phyloP scores from a whole-genome alignment of 2,329 filamentous ascomycete genomes.

The Stemphylium vesicarium region DNA sequence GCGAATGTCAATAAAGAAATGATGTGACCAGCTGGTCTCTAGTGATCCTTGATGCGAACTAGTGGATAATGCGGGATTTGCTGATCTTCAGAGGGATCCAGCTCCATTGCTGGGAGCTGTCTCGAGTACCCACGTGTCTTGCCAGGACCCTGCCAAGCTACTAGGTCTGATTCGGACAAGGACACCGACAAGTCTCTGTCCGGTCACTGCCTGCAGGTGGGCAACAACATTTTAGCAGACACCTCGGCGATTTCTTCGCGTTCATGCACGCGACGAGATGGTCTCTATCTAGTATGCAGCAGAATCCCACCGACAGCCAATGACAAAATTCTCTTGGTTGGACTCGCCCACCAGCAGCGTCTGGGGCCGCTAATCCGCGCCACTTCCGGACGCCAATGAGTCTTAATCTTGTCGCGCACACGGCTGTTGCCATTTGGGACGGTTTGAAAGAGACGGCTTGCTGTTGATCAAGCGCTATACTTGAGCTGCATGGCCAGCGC shows the following conservation, averaged over 20 bases:
- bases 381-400: conserved; percentile 3
- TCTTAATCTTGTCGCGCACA: conserved; percentile 3
- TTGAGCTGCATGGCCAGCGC: conserved; percentile 5
- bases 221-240: not conserved
- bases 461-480: conserved; percentile 4
- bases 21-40: not conserved
- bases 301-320: not conserved
- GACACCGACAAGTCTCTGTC: not conserved
- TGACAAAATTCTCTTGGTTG: not conserved
- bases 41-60: conserved; percentile 1
- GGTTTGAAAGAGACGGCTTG: not conserved
- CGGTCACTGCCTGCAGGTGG: not conserved
- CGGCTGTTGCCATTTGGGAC: not conserved
- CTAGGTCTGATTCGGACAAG: not conserved
- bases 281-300: not conserved
- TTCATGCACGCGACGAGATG: not conserved
- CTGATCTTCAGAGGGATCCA: conserved; percentile 3
- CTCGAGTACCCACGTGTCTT: not conserved
- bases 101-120: not conserved
- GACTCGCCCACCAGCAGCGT: not conserved
- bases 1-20: not conserved
- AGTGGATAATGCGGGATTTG: conserved; percentile 6
- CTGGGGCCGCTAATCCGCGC: not conserved
- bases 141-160: conserved; percentile 1
- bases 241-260: not conserved